Evolutionary conservation across 305 asterid species (phyloP).

Genomic region (Rubia peregrina): DNA sequence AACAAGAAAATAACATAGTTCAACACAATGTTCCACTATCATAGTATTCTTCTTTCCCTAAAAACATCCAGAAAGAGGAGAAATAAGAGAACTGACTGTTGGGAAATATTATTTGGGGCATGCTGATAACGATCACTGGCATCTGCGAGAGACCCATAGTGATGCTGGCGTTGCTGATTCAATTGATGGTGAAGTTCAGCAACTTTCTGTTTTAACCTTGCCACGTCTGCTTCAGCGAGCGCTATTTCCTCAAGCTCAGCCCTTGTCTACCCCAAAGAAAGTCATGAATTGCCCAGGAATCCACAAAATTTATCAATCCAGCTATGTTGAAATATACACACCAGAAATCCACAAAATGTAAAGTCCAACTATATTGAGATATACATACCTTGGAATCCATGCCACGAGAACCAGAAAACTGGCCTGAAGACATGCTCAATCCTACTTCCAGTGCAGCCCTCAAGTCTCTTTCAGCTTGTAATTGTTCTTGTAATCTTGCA

Average conservation of each 20-base stretch:
- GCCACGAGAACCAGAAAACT: conserved; percentile 68
- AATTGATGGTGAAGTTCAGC: conserved; percentile 92
- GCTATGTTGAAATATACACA: conserved; percentile 21
- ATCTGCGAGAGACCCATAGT: conserved; percentile 67
- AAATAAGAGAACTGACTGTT: conserved; percentile 42
- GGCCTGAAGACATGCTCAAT: conserved; percentile 92
- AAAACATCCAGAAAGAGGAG: neutral
- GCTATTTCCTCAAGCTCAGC: conserved; percentile 99
- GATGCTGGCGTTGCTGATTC: conserved; percentile 94
- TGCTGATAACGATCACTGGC: conserved; percentile 56
- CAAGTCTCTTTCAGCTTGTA: conserved; percentile 96
- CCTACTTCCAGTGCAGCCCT: conserved; percentile 97
- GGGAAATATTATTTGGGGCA: conserved; percentile 46
- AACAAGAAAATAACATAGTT: conserved; percentile 16
- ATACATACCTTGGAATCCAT: conserved; percentile 88
- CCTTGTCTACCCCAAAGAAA: conserved; percentile 51
- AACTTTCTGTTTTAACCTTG: conserved; percentile 86
- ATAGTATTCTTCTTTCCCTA: neutral
- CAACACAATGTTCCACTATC: neutral
- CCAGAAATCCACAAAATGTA: conserved; percentile 25
- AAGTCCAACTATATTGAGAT: conserved; percentile 12
- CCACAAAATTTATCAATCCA: neutral
- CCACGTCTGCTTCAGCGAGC: conserved; percentile 98
- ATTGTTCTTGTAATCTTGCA: conserved; percentile 92
- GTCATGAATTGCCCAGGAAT: conserved; percentile 5